A percentile compares a stretch with the other conserved stretches of the same genome.
These are phyloP conservation scores for Aspergillus affinis DNA, from an alignment of 495 filamentous ascomycete species.

Conservation along the genomic window DNA sequence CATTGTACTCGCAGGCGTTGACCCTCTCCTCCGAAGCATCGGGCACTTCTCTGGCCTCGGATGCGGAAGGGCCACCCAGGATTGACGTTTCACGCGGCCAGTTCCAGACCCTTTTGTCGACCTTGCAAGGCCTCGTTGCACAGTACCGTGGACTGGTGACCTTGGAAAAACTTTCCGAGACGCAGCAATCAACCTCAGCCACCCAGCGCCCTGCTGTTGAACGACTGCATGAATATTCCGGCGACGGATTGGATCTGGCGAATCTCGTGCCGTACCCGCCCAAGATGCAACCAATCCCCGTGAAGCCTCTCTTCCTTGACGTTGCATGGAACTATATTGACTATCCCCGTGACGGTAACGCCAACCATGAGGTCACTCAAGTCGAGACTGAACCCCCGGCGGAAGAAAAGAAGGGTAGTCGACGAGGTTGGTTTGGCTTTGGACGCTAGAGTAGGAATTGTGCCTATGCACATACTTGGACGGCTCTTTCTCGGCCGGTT, in stretches of 20 bases:
- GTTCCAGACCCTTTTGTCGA: slow-evolving; percentile 53
- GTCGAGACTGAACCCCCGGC: slow-evolving; percentile 31
- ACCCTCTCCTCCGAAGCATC: slow-evolving; percentile 46
- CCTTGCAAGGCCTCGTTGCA: slow-evolving; percentile 66
- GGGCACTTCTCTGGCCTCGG: slow-evolving; percentile 34
- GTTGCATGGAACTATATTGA: slow-evolving; percentile 98
- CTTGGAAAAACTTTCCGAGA: slow-evolving; percentile 56
- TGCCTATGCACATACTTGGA: not conserved
- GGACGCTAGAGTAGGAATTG: slow-evolving; percentile 53
- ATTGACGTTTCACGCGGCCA: slow-evolving; percentile 60
- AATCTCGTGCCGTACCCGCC: slow-evolving; percentile 89
- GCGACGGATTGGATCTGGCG: slow-evolving; percentile 63
- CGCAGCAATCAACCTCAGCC: slow-evolving; percentile 29
- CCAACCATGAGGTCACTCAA: slow-evolving; percentile 18
- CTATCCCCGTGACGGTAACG: slow-evolving; percentile 63
- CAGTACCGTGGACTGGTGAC: slow-evolving; percentile 82
- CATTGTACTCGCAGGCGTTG: slow-evolving; percentile 70
- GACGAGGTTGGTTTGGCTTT: slow-evolving; percentile 89
- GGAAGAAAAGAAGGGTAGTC: slow-evolving; percentile 59
- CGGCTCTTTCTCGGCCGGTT: not conserved
- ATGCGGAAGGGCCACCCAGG: slow-evolving; percentile 44
- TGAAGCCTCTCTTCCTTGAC: slow-evolving; percentile 95
- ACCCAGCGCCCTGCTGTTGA: slow-evolving; percentile 60
- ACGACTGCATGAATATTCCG: slow-evolving; percentile 70
- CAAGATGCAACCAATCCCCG: slow-evolving; percentile 75